Evolutionary conservation across 164 flowering plant genomes (phyloP).

Genomic region (Aristolochia californica): DNA sequence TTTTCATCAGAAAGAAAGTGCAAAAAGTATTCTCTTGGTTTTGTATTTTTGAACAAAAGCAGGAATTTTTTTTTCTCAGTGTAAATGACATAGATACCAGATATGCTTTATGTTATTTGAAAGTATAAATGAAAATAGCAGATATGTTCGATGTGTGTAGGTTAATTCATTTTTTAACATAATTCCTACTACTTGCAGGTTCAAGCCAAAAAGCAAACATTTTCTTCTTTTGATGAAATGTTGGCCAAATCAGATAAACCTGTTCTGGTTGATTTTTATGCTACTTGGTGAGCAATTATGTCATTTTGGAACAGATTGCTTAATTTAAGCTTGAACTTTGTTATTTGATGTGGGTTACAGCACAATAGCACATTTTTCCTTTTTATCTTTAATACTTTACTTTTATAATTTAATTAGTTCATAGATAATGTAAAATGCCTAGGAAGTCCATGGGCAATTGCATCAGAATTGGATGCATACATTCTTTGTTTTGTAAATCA

Average conservation of each 20-base stretch:
- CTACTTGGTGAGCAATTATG: conserved; percentile 56
- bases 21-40: too few relatives aligned
- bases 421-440: not conserved
- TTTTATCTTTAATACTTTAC: not conserved
- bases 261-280: conserved; percentile 87
- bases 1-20: too few relatives aligned
- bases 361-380: not conserved
- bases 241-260: conserved; percentile 70
- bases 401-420: not conserved
- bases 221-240: conserved; percentile 69
- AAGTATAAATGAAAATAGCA: too few relatives aligned
- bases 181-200: conserved; percentile 34
- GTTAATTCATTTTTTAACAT: too few relatives aligned
- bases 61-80: too few relatives aligned
- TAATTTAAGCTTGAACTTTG: not conserved
- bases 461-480: not conserved
- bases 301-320: not conserved
- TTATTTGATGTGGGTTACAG: not conserved
- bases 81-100: too few relatives aligned
- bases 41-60: too few relatives aligned
- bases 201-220: conserved; percentile 66
- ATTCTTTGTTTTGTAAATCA: not conserved
- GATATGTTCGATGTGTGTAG: too few relatives aligned
- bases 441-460: not conserved
- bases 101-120: too few relatives aligned